Conservation (phyloP, 768 basidiomycete species). For the Suillus decipiens region DNA sequence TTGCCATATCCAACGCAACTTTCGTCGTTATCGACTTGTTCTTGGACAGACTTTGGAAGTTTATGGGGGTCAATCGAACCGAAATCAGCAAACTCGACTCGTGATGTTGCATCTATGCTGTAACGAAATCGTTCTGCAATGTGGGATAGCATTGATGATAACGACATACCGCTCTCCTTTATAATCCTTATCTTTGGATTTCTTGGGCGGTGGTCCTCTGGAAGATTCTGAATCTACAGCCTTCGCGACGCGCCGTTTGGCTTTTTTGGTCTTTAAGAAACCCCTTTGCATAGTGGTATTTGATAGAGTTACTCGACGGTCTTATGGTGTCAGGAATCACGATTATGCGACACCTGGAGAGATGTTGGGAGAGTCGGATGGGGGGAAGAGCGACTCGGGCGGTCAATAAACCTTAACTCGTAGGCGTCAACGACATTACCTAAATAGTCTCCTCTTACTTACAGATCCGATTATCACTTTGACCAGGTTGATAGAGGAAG, state of each 20-base stretch:
- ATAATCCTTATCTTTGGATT: background rate
- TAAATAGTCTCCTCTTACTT: background rate
- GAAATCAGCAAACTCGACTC: constrained; percentile 2
- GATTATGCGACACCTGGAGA: background rate
- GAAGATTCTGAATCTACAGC: background rate
- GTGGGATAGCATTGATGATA: background rate
- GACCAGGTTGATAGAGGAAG: background rate
- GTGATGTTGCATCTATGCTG: background rate
- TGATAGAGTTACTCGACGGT: background rate
- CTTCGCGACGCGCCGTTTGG: constrained; percentile 16
- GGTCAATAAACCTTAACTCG: background rate
- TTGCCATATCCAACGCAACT: background rate
- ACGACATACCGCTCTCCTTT: background rate
- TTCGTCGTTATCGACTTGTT: background rate
- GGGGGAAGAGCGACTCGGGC: background rate
- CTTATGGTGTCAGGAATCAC: background rate
- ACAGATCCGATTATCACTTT: too few species aligned
- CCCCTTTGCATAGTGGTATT: constrained; percentile 24
- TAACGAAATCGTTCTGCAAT: background rate
- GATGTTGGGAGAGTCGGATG: background rate
- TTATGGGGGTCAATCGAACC: constrained; percentile 2
- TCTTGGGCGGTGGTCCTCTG: background rate
- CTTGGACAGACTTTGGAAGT: constrained; percentile 9
- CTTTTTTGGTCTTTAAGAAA: constrained; percentile 17
- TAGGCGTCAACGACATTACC: background rate